Conservation (phyloP, 495 filamentous ascomycete genomes). For the Thermothielavioides terrestris region DNA sequence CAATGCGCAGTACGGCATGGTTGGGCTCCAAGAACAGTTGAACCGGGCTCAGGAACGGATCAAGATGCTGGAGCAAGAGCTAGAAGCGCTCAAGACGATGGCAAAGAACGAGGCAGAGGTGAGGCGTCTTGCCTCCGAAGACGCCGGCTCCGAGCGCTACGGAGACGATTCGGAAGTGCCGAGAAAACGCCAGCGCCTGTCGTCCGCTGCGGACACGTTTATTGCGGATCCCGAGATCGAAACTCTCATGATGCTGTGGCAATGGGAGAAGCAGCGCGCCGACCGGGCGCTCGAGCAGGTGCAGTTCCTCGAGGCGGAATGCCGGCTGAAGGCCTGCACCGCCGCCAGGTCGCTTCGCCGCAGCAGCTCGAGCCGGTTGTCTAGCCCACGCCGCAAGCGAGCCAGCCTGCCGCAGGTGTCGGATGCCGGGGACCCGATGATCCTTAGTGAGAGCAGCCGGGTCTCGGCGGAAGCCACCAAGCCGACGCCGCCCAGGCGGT, state of each 20-base stretch:
- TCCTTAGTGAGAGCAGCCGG: conserved; percentile 27
- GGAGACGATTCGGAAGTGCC: conserved; percentile 42
- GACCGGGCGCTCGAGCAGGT: conserved; percentile 61
- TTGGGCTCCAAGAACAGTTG: conserved; percentile 65
- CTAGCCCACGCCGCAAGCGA: conserved; percentile 25
- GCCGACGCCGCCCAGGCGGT: conserved; percentile 16
- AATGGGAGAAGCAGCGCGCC: conserved; percentile 56
- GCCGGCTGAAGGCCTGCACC: conserved; percentile 62
- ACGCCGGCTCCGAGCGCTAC: conserved; percentile 35
- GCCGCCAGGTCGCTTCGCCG: conserved; percentile 34
- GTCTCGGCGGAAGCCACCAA: conserved; percentile 8
- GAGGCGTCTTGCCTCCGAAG: conserved; percentile 55
- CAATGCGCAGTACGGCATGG: conserved; percentile 61
- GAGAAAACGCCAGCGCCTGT: conserved; percentile 28
- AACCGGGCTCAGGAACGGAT: conserved; percentile 54
- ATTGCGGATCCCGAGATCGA: conserved; percentile 41
- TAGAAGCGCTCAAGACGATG: conserved; percentile 53
- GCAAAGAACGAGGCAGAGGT: conserved; percentile 52
- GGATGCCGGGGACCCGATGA: conserved; percentile 36
- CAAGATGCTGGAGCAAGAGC: conserved; percentile 59
- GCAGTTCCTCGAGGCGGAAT: conserved; percentile 77
- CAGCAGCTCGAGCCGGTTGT: conserved; percentile 9
- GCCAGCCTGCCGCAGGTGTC: conserved; percentile 21
- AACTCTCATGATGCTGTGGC: conserved; percentile 51
- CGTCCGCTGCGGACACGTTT: conserved; percentile 23